Evolutionary conservation across 179 eudicot genomes (phyloP), one percentile per base, ranked within the genome.

Genomic region (Silene noctiflora): DNA sequence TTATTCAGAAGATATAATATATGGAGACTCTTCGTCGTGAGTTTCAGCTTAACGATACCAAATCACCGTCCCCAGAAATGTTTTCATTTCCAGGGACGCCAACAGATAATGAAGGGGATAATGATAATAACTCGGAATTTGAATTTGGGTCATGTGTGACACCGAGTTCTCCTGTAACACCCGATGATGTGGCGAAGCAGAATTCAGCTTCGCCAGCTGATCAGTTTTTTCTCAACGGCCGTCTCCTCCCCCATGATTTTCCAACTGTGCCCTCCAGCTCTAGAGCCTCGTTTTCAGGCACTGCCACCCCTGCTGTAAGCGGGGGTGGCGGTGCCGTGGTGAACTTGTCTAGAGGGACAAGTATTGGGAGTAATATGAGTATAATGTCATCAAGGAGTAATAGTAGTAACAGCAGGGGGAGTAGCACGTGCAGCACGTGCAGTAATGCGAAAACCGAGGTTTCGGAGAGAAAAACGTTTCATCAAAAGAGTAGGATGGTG

Each of bases 281-380:
- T 6, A 77, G 84, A 13, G 39, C 81, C n/a, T 82, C 84, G 0
- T 77, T 81, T 63, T 81, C 84, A 1, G 81, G 84, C 11, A 8
- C 20, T 35, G 48, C 14, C 62, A 64, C 11, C 46, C 64, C 3
- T 5, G 42, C 4, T 14, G 39, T 9, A 12, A 12, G 1, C 10
- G 29, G 25, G 12, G 27, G 19, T 17, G 64, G 16, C 13, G 65
- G 29, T 67, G 31, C 17, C 1, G 62, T 39, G 59, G 51, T 70
- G 17, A 62, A 60, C 53, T 67, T 82, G 62, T 80, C 89, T 0
- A 72, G 89, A 12, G 88, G 93, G 11, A 84, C 90, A 7, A 88
- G 93, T 86, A 58, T 87, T 8, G 81, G 88, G 17, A 89, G 96
- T 81, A 91, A 87, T 51, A 81, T 76, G n/a, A 81, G 89, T 75